Percentiles rank a stretch among this genome's conserved stretches.
phyloP scores from a whole-genome alignment of 257 asterid genomes.

The Thymus quinquecostatus region DNA sequence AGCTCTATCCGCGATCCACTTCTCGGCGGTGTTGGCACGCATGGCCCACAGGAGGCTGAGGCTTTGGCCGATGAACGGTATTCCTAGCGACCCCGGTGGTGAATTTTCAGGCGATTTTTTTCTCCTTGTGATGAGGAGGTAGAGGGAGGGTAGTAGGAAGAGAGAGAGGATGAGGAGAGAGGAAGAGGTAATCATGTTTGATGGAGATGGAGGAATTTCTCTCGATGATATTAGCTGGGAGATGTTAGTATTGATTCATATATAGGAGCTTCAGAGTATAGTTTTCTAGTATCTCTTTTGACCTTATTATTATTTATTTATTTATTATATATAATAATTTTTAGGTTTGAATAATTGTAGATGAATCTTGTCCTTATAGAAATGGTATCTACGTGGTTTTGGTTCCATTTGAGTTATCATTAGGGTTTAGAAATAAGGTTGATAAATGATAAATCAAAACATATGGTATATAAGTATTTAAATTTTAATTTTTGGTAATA shows the following conservation, averaged over 20 bases:
- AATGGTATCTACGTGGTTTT: too few relatives aligned
- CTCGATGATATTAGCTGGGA: background rate
- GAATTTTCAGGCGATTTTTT: slow-evolving; percentile 29
- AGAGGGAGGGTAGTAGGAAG: slow-evolving; percentile 41
- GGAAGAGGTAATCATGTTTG: slow-evolving; percentile 25
- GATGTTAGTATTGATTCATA: background rate
- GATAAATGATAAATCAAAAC: too few relatives aligned
- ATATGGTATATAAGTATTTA: too few relatives aligned
- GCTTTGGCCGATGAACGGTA: slow-evolving; percentile 73
- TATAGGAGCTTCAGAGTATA: too few relatives aligned
- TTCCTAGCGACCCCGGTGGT: slow-evolving; percentile 76
- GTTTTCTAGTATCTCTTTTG: too few relatives aligned
- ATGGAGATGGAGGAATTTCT: slow-evolving; percentile 20
- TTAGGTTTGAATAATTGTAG: too few relatives aligned
- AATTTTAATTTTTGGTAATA: too few relatives aligned
- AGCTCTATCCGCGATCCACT: slow-evolving; percentile 59
- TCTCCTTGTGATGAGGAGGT: slow-evolving; percentile 17
- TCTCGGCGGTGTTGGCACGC: slow-evolving; percentile 71
- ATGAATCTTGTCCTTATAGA: too few relatives aligned
- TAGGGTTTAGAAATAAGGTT: too few relatives aligned
- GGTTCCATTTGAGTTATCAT: too few relatives aligned
- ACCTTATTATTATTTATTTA: too few relatives aligned
- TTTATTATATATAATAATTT: too few relatives aligned
- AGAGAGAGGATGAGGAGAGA: slow-evolving; percentile 26
- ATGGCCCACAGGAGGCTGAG: slow-evolving; percentile 62